These are phyloP conservation scores for Candida argentea DNA, from an alignment of 805 yeast species.

Conservation along the genomic window DNA sequence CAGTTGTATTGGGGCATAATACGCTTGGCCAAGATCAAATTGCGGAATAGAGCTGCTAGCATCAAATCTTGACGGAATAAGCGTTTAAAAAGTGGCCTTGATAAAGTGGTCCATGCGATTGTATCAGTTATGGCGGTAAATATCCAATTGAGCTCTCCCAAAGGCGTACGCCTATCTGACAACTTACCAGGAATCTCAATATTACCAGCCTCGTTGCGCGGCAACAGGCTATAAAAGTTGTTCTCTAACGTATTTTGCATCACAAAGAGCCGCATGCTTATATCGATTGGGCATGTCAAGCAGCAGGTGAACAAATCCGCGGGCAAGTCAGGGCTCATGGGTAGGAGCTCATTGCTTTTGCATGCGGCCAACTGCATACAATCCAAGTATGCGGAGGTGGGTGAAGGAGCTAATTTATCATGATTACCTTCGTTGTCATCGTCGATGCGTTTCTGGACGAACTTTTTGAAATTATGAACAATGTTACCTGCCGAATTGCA, in stretches of 20 bases:
- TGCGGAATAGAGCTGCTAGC: conserved; percentile 93
- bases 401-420: conserved; percentile 45
- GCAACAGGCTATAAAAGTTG: conserved; percentile 37
- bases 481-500: conserved; percentile 93
- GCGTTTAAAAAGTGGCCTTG: conserved; percentile 79
- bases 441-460: conserved; percentile 80
- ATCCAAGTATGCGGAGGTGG: conserved; percentile 63
- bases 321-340: conserved; percentile 90
- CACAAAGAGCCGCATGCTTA: conserved; percentile 84
- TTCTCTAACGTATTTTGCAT: conserved; percentile 64
- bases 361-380: conserved; percentile 95
- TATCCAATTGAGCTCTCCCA: conserved; percentile 95
- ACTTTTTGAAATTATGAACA: conserved; percentile 77
- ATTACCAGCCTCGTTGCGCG: conserved; percentile 40
- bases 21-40: conserved; percentile 83
- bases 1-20: conserved; percentile 91
- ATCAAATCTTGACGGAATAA: conserved; percentile 90
- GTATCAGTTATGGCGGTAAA: conserved; percentile 97
- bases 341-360: conserved; percentile 70
- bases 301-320: conserved; percentile 96
- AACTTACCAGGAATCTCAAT: conserved; percentile 81
- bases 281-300: conserved; percentile 90
- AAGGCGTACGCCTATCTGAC: conserved; percentile 88
- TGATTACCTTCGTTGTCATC: conserved; percentile 64
- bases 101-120: conserved; percentile 91